Conservation (phyloP, 2,329 filamentous ascomycete genomes). For the Fusarium tricinctum region DNA sequence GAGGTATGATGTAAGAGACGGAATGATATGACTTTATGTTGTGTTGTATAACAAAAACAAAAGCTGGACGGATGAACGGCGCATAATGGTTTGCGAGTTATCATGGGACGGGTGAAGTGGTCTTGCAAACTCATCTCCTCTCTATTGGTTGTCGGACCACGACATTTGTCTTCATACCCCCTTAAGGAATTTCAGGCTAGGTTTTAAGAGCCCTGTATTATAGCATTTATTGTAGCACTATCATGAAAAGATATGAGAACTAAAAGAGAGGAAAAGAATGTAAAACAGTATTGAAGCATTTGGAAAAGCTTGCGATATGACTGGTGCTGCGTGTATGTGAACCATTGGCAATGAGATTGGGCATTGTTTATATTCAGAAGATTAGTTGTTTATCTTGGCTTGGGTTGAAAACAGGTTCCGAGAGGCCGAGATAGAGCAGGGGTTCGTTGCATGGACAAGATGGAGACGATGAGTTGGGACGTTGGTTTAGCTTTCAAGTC, state of each 20-base stretch:
- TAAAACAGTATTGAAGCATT: constrained; percentile 19
- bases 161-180: constrained; percentile 50
- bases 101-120: constrained; percentile 51
- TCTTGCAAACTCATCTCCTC: constrained; percentile 56
- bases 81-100: constrained; percentile 67
- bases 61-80: constrained; percentile 54
- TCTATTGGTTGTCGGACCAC: constrained; percentile 48
- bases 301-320: not conserved
- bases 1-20: constrained; percentile 69
- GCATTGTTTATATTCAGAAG: not conserved
- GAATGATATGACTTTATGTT: constrained; percentile 41
- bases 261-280: constrained; percentile 34
- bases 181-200: constrained; percentile 49
- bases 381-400: not conserved
- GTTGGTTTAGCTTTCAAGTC: constrained; percentile 5
- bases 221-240: constrained; percentile 54
- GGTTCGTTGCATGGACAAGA: constrained; percentile 29
- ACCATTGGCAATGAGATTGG: not conserved
- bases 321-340: not conserved
- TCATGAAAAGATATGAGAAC: constrained; percentile 45
- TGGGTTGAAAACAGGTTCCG: constrained; percentile 19
- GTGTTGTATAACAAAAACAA: constrained; percentile 50
- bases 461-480: not conserved
- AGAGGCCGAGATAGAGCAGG: constrained; percentile 17
- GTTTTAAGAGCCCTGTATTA: constrained; percentile 53